Evolutionary conservation across 345 rosid genomes (phyloP).

Genomic region (Theobroma cacao): DNA sequence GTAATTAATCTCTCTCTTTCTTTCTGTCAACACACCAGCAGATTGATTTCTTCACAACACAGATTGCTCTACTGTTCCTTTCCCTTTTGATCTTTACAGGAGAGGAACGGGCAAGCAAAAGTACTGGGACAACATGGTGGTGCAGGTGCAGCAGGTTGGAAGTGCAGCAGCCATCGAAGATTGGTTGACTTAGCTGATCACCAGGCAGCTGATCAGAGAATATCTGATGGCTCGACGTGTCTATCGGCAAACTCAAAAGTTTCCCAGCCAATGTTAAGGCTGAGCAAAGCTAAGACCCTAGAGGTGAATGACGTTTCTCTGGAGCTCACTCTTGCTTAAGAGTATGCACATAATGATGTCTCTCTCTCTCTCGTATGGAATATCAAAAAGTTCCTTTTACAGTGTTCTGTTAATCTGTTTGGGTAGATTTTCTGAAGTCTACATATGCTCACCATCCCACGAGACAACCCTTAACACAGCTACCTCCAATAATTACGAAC

Average conservation of each 20-base stretch:
- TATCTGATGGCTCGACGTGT: conserved; percentile 15
- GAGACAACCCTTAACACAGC: not conserved
- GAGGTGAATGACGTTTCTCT: conserved; percentile 31
- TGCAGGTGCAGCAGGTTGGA: not conserved
- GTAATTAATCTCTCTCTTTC: not conserved
- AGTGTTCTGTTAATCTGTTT: not conserved
- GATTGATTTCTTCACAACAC: too few relatives aligned
- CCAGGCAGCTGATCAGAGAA: not conserved
- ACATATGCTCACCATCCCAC: not conserved
- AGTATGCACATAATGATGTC: not conserved
- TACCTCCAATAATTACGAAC: not conserved
- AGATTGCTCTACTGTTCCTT: not conserved
- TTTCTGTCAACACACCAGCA: too few relatives aligned
- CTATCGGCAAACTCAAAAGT: conserved; percentile 13
- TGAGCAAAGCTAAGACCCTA: conserved; percentile 15
- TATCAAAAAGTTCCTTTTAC: not conserved
- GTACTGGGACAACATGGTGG: not conserved
- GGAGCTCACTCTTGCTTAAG: conserved; percentile 45
- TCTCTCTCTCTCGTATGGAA: not conserved
- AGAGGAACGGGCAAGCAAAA: not conserved
- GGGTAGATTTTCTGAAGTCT: not conserved
- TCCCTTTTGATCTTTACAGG: conserved; percentile 9
- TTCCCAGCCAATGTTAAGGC: conserved; percentile 14
- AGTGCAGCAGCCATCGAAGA: not conserved
- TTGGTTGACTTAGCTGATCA: conserved; percentile 9